These are phyloP conservation scores for Clonostachys chloroleuca DNA, from an alignment of 2,329 filamentous ascomycete genomes.

Conservation along the genomic window DNA sequence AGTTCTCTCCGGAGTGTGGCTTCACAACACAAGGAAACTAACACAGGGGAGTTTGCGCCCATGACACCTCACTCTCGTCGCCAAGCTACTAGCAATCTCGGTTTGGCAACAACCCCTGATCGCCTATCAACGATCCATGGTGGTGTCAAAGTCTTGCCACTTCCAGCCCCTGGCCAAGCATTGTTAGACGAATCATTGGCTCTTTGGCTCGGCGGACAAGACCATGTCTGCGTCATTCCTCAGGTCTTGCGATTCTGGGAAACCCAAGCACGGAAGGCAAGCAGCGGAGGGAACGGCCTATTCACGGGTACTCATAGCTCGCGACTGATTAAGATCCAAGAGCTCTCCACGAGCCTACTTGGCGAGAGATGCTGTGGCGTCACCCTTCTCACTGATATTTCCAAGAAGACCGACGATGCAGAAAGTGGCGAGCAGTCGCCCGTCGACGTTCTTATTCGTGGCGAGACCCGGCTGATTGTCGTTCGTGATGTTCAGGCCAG, in stretches of 20 bases:
- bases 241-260: constrained; percentile 55
- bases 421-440: constrained; percentile 34
- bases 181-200: constrained; percentile 49
- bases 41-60: constrained; percentile 50
- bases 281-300: constrained; percentile 43
- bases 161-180: constrained; percentile 35
- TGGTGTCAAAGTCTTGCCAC: constrained; percentile 43
- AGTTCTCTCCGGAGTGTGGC: constrained; percentile 42
- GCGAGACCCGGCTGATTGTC: constrained; percentile 51
- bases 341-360: constrained; percentile 47
- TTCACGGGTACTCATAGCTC: constrained; percentile 51
- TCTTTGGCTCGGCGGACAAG: constrained; percentile 51
- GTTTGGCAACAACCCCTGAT: constrained; percentile 38
- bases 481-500: constrained; percentile 48
- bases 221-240: constrained; percentile 54
- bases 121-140: constrained; percentile 46
- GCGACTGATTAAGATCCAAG: constrained; percentile 50
- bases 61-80: constrained; percentile 60
- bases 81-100: constrained; percentile 41
- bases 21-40: constrained; percentile 25
- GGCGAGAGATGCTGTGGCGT: constrained; percentile 54
- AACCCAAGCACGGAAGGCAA: constrained; percentile 47
- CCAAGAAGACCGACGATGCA: constrained; percentile 9
- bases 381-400: constrained; percentile 33
- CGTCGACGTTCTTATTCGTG: constrained; percentile 48